Conservation (phyloP, 106 monocot species). For the Phalaenopsis equestris region DNA sequence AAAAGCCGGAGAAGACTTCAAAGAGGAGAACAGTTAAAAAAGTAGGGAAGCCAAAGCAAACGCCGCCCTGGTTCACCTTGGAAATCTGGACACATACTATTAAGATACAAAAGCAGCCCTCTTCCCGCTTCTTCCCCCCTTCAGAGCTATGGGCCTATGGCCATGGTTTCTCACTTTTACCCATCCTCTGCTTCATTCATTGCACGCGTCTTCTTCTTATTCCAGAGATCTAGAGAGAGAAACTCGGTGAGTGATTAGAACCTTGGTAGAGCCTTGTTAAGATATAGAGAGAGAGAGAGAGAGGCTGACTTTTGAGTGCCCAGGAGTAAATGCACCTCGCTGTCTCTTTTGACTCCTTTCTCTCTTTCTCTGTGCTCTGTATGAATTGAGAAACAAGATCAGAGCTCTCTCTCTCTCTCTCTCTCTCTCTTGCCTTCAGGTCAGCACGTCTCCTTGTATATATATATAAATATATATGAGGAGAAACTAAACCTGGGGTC, state of each 20-base stretch:
- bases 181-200: background rate
- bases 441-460: conserved; percentile 2
- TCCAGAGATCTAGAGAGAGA: background rate
- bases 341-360: background rate
- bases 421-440: background rate
- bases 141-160: no score
- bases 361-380: background rate
- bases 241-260: background rate
- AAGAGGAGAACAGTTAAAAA: background rate
- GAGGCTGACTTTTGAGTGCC: conserved; percentile 1
- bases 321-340: conserved; percentile 11
- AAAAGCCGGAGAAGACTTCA: background rate
- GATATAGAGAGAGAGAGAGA: background rate
- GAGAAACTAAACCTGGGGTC: background rate
- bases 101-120: background rate
- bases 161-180: background rate
- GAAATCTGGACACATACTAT: background rate
- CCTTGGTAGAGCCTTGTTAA: background rate
- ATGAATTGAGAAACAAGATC: background rate
- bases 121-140: background rate
- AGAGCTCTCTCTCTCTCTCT: background rate
- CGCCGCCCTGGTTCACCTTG: background rate
- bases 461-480: conserved; percentile 3
- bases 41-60: background rate
- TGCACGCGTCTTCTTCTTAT: background rate